These are phyloP conservation scores for Iris macrosiphon DNA, from an alignment of 106 monocot genomes.

Conservation along the genomic window DNA sequence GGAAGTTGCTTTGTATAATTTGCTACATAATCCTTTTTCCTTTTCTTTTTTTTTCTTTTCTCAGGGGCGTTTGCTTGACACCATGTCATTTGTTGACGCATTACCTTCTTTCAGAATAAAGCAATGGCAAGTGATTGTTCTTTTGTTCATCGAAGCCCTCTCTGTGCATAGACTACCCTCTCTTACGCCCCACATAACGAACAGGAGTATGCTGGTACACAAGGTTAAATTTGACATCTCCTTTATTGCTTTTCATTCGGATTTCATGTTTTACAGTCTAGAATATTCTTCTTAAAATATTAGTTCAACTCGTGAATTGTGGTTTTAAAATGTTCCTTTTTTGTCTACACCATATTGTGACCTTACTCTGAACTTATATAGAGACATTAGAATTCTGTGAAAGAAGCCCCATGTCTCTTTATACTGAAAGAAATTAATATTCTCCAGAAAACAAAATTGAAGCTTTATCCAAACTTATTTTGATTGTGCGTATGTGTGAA, in stretches of 20 bases:
- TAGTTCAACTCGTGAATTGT: too few relatives aligned
- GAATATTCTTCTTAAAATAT: too few relatives aligned
- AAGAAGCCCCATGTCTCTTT: too few relatives aligned
- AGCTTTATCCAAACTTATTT: too few relatives aligned
- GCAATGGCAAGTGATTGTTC: constrained; percentile 77
- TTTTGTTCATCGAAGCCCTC: constrained; percentile 80
- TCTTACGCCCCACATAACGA: constrained; percentile 35
- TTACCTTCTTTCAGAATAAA: constrained; percentile 65
- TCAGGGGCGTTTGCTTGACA: constrained; percentile 69
- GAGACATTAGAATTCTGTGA: too few relatives aligned
- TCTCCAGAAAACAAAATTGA: too few relatives aligned
- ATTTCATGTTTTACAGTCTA: not conserved
- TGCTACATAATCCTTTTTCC: not conserved
- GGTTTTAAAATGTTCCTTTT: too few relatives aligned
- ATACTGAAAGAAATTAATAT: too few relatives aligned
- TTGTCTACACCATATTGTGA: not conserved
- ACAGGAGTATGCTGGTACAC: constrained; percentile 19
- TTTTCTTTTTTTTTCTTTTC: not conserved
- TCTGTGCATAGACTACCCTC: constrained; percentile 63
- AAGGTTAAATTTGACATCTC: constrained; percentile 40
- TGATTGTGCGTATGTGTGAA: too few relatives aligned
- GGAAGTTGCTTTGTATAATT: too few relatives aligned
- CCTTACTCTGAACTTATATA: not conserved
- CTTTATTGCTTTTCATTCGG: not conserved
- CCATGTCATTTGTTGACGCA: constrained; percentile 85